Evolutionary conservation across 2,329 filamentous ascomycete species (phyloP).

Genomic region (Ceratocystis cubensis): DNA sequence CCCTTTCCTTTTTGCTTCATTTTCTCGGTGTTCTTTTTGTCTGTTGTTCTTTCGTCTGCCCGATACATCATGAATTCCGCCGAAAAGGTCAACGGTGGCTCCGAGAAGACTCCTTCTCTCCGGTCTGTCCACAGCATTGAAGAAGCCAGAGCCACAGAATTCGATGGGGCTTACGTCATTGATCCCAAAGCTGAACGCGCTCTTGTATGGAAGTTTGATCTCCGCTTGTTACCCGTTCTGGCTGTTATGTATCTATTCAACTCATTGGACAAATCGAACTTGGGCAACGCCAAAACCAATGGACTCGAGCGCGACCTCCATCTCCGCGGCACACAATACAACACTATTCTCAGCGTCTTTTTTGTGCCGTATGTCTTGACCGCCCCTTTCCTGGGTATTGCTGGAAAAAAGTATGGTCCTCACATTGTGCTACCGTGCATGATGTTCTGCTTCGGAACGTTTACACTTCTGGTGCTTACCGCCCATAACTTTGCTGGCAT

Average conservation of each 20-base stretch:
- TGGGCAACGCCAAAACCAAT: slow-evolving; percentile 45
- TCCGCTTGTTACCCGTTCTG: slow-evolving; percentile 41
- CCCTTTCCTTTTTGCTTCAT: no score
- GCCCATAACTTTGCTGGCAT: slow-evolving; percentile 38
- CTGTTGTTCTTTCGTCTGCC: neutral
- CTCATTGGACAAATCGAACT: slow-evolving; percentile 34
- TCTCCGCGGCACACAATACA: slow-evolving; percentile 54
- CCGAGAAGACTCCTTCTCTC: slow-evolving; percentile 19
- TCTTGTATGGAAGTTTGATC: slow-evolving; percentile 43
- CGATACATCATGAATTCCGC: neutral
- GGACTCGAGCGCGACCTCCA: slow-evolving; percentile 34
- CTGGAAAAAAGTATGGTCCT: slow-evolving; percentile 60
- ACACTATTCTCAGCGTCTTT: slow-evolving; percentile 58
- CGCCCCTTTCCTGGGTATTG: slow-evolving; percentile 45
- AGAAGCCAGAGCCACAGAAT: neutral
- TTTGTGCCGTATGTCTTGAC: slow-evolving; percentile 64
- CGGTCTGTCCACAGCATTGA: slow-evolving; percentile 22
- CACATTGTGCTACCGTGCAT: slow-evolving; percentile 53
- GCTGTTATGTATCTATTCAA: slow-evolving; percentile 45
- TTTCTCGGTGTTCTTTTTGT: no score
- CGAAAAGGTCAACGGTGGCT: neutral
- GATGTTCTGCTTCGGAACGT: slow-evolving; percentile 59
- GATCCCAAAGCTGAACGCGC: slow-evolving; percentile 37
- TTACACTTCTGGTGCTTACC: slow-evolving; percentile 48
- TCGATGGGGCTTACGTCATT: slow-evolving; percentile 23